Evolutionary conservation across 352 stramenopile genomes (phyloP).

Genomic region (Globisporangium solare): DNA sequence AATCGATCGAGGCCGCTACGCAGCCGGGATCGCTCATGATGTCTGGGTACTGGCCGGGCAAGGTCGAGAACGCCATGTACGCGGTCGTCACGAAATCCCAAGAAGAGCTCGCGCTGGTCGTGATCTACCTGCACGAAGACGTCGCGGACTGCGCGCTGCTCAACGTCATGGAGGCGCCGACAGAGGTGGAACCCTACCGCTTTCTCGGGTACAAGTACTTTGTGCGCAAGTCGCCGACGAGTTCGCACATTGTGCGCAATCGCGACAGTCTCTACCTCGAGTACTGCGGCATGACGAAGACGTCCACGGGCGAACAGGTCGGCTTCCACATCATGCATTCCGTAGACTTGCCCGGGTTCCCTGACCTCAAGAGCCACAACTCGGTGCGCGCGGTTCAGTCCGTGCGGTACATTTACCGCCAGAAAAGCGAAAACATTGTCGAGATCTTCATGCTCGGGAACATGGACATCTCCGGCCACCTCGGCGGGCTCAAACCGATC

Average conservation of each 20-base stretch:
- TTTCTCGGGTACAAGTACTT: slow-evolving; percentile 73
- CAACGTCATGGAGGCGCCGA: slow-evolving; percentile 47
- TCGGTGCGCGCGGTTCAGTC: slow-evolving; percentile 48
- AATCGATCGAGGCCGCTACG: slow-evolving; percentile 24
- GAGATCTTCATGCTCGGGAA: slow-evolving; percentile 64
- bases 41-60: slow-evolving; percentile 37
- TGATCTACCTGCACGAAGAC: slow-evolving; percentile 57
- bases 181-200: slow-evolving; percentile 35
- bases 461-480: slow-evolving; percentile 37
- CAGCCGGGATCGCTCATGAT: slow-evolving; percentile 33
- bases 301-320: slow-evolving; percentile 33
- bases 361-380: slow-evolving; percentile 40
- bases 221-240: slow-evolving; percentile 40
- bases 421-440: slow-evolving; percentile 42
- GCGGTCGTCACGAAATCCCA: slow-evolving; percentile 46
- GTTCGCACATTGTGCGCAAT: slow-evolving; percentile 40
- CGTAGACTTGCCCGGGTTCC: slow-evolving; percentile 55
- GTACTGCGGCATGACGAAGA: slow-evolving; percentile 40
- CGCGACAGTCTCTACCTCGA: slow-evolving; percentile 59
- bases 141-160: slow-evolving; percentile 60
- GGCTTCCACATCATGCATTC: slow-evolving; percentile 72
- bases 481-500: slow-evolving; percentile 28
- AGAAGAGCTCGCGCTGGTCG: slow-evolving; percentile 46
- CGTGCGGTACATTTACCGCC: slow-evolving; percentile 50
- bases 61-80: slow-evolving; percentile 54